Evolutionary conservation across 192 early-diverging fungal species (phyloP).

Genomic region (Podila minutissima): DNA sequence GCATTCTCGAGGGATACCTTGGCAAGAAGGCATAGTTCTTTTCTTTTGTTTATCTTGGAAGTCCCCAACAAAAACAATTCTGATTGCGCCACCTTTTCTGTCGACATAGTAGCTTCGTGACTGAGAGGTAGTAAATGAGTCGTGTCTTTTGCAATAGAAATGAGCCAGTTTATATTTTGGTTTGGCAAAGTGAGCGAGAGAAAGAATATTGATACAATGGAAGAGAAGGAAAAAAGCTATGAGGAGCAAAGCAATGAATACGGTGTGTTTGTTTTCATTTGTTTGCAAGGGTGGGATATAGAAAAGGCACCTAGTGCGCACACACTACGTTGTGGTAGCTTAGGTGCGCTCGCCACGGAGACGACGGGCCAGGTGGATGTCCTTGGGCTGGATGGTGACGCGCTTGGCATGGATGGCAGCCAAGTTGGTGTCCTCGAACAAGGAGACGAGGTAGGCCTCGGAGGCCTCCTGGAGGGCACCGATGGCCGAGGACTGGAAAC

Average conservation of each 20-base stretch:
- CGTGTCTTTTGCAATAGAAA: conserved; percentile 2
- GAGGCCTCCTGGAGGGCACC: conserved; percentile 98
- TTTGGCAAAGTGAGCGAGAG: not conserved
- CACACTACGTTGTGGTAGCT: conserved; percentile 16
- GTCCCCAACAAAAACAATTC: not conserved
- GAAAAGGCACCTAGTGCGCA: not conserved
- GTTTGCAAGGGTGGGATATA: not conserved
- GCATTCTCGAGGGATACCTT: conserved; percentile 56
- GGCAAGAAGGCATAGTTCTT: conserved; percentile 24
- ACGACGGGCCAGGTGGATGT: conserved; percentile 96
- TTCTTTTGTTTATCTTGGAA: conserved; percentile 5
- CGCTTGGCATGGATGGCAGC: conserved; percentile 99
- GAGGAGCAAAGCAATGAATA: not conserved
- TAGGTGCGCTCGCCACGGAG: conserved; percentile 91
- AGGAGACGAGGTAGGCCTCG: conserved; percentile 88
- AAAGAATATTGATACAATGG: conserved; percentile 1
- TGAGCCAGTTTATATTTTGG: too few species aligned
- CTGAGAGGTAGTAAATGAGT: not conserved
- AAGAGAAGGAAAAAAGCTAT: not conserved
- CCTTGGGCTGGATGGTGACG: conserved; percentile 99
- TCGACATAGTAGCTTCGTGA: not conserved
- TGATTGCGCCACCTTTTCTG: not conserved
- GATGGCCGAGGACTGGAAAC: conserved; percentile 98
- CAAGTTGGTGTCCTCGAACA: conserved; percentile 98
- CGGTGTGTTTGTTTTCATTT: not conserved